Evolutionary conservation across 257 asterid species (phyloP), one percentile per base, ranked within the genome.

Genomic region (Linaria vulgaris): DNA sequence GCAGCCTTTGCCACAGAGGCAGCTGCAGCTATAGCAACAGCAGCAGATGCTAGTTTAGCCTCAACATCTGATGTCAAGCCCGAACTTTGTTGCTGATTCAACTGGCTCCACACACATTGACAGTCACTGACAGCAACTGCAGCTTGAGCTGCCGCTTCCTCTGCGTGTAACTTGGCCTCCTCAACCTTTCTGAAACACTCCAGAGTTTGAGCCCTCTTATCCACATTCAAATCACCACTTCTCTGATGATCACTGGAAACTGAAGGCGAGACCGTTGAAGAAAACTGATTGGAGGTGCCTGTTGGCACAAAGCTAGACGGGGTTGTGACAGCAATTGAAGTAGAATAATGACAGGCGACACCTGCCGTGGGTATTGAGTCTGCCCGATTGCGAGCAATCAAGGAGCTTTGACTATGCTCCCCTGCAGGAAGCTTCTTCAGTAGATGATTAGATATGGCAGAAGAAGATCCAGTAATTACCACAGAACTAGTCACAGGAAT

Each of bases 1-100:
- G 99, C 99, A 19, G 95, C 99, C 88, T 83, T 94, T 15, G 99
- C 99, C 68, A 94, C 97, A 72, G 94, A 79, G 60, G 95, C 81
- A 75, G 97, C 94, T 12, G 99, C 99, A 17, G 99, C 95, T 57
- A 94, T 73, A 46, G 88, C 88, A 75, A 68, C 91, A 76, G 96
- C 92, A 67, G 96, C 95, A 59, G 96, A 84, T n/a, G 91, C 86
- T 70, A 94, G 67, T 76, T 81, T 87, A 64, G 87, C 75, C 77
- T 90, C 92, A 47, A 74, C 74, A 70, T 82, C 95, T 20, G 80
- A 66, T 56, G 73, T 53, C 85, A 94, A 52, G 52, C 87, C 89
- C 20, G 87, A 77, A 71, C 63, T 70, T 59, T 73, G 86, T 66
- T 84, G 95, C 68, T 76, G 85, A 55, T 76, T 72, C 81, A 94